Evolutionary conservation across 2,329 filamentous ascomycete genomes (phyloP).

Genomic region (Aureobasidium vineae): DNA sequence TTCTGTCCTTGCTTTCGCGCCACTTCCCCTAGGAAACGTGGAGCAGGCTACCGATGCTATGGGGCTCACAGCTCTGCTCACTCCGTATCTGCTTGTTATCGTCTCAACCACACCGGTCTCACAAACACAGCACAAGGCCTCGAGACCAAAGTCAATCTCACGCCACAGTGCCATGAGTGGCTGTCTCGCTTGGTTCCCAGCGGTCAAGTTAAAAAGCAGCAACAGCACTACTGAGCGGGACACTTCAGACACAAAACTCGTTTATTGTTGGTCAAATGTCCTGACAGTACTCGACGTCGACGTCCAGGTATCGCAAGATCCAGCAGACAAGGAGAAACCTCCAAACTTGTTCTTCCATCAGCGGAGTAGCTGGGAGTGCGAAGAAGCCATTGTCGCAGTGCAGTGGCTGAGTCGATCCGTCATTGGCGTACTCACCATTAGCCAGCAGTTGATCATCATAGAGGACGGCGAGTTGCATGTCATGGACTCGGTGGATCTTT

Average conservation of each 20-base stretch:
- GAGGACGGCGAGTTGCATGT: slow-evolving; percentile 87
- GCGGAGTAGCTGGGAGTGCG: slow-evolving; percentile 85
- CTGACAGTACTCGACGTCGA: slow-evolving; percentile 88
- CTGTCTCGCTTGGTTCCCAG: slow-evolving; percentile 95
- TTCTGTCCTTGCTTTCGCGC: slow-evolving; percentile 87
- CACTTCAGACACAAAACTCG: slow-evolving; percentile 79
- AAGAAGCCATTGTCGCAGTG: slow-evolving; percentile 92
- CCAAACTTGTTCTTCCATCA: slow-evolving; percentile 75
- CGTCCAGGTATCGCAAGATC: slow-evolving; percentile 57
- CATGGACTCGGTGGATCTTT: slow-evolving; percentile 90
- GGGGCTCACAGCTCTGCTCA: slow-evolving; percentile 91
- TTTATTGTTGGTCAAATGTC: slow-evolving; percentile 99
- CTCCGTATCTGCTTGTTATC: slow-evolving; percentile 91
- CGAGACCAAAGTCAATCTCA: slow-evolving; percentile 84
- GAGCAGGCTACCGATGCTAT: slow-evolving; percentile 83
- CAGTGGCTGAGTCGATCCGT: slow-evolving; percentile 97
- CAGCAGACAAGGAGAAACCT: slow-evolving; percentile 71
- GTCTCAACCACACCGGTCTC: slow-evolving; percentile 96
- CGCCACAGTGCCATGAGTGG: slow-evolving; percentile 91
- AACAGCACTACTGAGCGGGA: slow-evolving; percentile 52
- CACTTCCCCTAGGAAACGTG: slow-evolving; percentile 89
- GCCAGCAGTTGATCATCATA: slow-evolving; percentile 85
- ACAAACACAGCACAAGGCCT: slow-evolving; percentile 92
- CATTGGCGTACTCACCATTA: slow-evolving; percentile 86
- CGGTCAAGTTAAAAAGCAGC: slow-evolving; percentile 81